Evolutionary conservation across 1,284 basidiomycete genomes (phyloP).

Genomic region (Tilletia setariae): DNA sequence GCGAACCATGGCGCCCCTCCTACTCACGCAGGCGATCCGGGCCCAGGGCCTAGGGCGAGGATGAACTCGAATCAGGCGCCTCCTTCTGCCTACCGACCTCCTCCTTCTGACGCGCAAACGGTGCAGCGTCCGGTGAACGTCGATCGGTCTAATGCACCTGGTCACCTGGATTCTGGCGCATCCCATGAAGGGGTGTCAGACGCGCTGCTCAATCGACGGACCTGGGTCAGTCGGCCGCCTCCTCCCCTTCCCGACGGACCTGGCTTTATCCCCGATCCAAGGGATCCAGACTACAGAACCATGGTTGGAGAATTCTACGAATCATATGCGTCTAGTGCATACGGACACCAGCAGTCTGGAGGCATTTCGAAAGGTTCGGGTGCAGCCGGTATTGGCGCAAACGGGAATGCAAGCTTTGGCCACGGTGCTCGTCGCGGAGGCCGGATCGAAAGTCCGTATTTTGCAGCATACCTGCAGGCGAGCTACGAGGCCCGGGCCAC

Average conservation of each 20-base stretch:
- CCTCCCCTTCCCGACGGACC: background rate
- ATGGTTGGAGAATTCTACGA: too few species aligned
- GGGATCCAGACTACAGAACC: background rate
- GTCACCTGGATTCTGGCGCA: too few species aligned
- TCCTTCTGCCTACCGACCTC: too few species aligned
- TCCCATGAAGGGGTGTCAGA: background rate
- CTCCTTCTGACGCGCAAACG: too few species aligned
- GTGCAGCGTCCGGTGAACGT: too few species aligned
- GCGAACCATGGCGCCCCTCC: too few species aligned
- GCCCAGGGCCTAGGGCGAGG: too few species aligned
- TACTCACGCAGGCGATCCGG: too few species aligned
- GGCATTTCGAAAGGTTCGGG: background rate
- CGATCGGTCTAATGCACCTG: too few species aligned
- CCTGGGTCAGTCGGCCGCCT: background rate
- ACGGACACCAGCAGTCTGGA: background rate
- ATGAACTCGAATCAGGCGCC: too few species aligned
- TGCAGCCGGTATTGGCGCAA: background rate
- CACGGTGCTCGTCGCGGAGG: background rate
- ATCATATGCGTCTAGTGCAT: background rate
- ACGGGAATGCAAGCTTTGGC: background rate
- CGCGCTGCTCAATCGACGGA: background rate
- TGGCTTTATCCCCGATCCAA: background rate
- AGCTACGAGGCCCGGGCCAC: background rate
- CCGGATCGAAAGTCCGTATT: conserved; percentile 2
- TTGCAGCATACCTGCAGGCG: conserved; percentile 10